Percentiles rank a stretch among this genome's conserved stretches.
Conservation (phyloP, 129 eudicot species). For the Saposhnikovia divaricata region DNA sequence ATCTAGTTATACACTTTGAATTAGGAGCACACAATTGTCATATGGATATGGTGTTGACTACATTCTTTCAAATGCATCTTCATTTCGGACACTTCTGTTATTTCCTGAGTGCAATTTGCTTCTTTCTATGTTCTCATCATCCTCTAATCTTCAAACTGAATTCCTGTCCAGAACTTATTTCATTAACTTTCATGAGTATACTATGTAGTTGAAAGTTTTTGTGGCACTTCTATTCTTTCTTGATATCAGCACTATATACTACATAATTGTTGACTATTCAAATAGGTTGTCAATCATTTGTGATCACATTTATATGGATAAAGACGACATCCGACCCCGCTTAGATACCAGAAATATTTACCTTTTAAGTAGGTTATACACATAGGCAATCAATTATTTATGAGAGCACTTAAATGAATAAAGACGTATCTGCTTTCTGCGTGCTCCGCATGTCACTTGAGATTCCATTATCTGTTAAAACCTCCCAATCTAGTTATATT, state of each 20-base stretch:
- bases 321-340: not conserved
- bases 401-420: not conserved
- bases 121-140: not conserved
- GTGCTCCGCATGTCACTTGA: not conserved
- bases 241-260: not conserved
- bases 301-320: conserved; percentile 3
- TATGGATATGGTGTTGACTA: not conserved
- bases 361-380: not conserved
- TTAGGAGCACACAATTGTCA: not conserved
- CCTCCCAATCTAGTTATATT: not conserved
- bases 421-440: not conserved
- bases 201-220: not conserved
- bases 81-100: not conserved
- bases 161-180: not conserved
- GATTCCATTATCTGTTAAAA: not conserved
- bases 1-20: not conserved
- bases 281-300: not conserved
- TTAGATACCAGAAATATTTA: not conserved
- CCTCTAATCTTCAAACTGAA: not conserved
- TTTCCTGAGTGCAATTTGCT: not conserved
- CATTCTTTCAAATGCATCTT: not conserved
- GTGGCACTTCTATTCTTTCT: not conserved
- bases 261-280: not conserved
- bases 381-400: not conserved
- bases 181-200: not conserved